A percentile compares a stretch with the other conserved stretches of the same genome.
Evolutionary conservation across 352 stramenopile genomes (phyloP).

Genomic region (Blastocystis sp.): DNA sequence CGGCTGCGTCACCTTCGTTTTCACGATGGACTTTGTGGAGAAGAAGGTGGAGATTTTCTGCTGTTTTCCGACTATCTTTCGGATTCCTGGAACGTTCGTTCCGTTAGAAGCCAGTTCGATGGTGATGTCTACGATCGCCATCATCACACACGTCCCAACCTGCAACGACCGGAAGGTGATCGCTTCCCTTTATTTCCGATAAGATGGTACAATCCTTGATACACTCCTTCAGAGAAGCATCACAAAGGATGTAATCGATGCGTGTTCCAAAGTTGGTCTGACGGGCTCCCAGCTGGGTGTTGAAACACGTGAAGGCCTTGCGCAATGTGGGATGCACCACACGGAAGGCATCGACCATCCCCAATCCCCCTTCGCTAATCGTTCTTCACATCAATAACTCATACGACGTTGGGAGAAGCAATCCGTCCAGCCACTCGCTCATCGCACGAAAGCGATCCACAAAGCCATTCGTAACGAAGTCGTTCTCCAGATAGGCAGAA

Average conservation of each 20-base stretch:
- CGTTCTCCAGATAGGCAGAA: slow-evolving; percentile 7
- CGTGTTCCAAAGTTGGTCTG: slow-evolving; percentile 78
- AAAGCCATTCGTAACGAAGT: not conserved
- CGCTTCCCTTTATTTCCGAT: not conserved
- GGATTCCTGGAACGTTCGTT: not conserved
- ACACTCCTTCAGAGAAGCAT: not conserved
- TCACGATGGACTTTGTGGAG: not conserved
- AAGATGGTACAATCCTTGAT: not conserved
- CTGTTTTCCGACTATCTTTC: not conserved
- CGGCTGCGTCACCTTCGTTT: not conserved
- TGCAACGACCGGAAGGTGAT: not conserved
- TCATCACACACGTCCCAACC: not conserved
- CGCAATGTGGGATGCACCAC: slow-evolving; percentile 67
- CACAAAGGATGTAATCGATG: slow-evolving; percentile 75
- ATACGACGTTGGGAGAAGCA: not conserved
- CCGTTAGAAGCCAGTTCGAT: not conserved
- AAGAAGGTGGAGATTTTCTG: slow-evolving; percentile 2
- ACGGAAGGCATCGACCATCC: slow-evolving; percentile 71
- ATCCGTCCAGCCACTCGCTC: not conserved
- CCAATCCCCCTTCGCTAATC: not conserved
- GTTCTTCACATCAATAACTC: not conserved
- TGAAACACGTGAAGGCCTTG: slow-evolving; percentile 79
- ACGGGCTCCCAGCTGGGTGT: slow-evolving; percentile 69
- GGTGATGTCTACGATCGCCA: not conserved
- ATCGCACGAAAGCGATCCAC: not conserved